These are phyloP conservation scores for Umbelopsis ramanniana DNA, from an alignment of 192 early-diverging fungal genomes.

Conservation along the genomic window DNA sequence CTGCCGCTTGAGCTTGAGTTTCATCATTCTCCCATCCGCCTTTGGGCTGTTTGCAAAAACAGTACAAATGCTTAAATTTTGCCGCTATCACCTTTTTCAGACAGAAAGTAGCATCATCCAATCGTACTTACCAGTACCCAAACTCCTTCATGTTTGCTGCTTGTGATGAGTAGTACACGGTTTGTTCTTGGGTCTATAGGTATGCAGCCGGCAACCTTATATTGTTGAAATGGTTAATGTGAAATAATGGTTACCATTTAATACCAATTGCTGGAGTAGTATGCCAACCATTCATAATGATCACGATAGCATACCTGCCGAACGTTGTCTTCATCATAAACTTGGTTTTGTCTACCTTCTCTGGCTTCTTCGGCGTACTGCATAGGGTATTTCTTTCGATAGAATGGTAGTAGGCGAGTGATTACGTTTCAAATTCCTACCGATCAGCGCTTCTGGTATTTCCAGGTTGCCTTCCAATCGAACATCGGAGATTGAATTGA, in stretches of 20 bases:
- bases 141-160: slow-evolving; percentile 46
- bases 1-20: slow-evolving; percentile 56
- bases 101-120: too few species aligned
- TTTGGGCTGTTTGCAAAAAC: slow-evolving; percentile 47
- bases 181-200: slow-evolving; percentile 51
- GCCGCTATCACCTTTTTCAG: too few species aligned
- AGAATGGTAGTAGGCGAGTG: too few species aligned
- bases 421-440: background rate
- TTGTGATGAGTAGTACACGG: slow-evolving; percentile 55
- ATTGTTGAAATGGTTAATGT: background rate
- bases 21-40: slow-evolving; percentile 71
- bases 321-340: slow-evolving; percentile 31
- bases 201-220: slow-evolving; percentile 55
- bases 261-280: too few species aligned
- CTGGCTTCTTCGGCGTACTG: slow-evolving; percentile 31
- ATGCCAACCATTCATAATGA: too few species aligned
- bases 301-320: slow-evolving; percentile 25
- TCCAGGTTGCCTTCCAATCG: too few species aligned
- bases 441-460: background rate
- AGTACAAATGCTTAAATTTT: background rate
- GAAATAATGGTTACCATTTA: background rate
- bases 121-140: slow-evolving; percentile 52
- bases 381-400: background rate
- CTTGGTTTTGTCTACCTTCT: slow-evolving; percentile 30
- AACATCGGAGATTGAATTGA: too few species aligned